These are phyloP conservation scores for Leccinum subgranulosum DNA, from an alignment of 768 basidiomycete species.

Conservation along the genomic window DNA sequence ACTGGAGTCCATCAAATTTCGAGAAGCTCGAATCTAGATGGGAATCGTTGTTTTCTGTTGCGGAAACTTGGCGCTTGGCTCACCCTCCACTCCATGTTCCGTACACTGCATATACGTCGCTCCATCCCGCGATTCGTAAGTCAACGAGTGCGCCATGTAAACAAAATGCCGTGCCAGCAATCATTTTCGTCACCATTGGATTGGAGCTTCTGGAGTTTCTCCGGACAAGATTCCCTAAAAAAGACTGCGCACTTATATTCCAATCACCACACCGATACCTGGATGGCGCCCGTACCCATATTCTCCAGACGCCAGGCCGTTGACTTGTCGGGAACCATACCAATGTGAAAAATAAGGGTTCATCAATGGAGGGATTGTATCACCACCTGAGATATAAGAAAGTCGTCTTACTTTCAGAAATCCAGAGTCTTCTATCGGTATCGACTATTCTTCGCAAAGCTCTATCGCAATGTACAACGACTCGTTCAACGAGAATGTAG, in stretches of 20 bases:
- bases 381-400: slow-evolving; percentile 13
- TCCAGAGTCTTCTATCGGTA: neutral
- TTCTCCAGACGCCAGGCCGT: slow-evolving; percentile 9
- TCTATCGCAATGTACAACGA: slow-evolving; percentile 9
- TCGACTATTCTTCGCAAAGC: neutral
- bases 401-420: neutral
- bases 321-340: slow-evolving; percentile 17
- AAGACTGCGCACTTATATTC: neutral
- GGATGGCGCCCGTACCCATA: neutral
- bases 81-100: neutral
- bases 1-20: neutral
- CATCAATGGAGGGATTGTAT: slow-evolving; percentile 1
- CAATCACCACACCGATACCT: neutral
- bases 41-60: slow-evolving; percentile 1
- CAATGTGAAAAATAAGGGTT: slow-evolving; percentile 7
- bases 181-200: slow-evolving; percentile 4
- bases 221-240: neutral
- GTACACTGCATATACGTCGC: neutral
- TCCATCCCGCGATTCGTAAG: neutral
- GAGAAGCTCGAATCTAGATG: neutral
- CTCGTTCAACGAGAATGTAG: slow-evolving; percentile 15
- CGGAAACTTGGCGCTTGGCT: slow-evolving; percentile 1
- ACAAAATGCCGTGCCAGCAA: neutral
- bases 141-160: neutral
- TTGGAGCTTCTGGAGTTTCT: slow-evolving; percentile 1